Percentiles rank a stretch among this genome's conserved stretches.
These are phyloP conservation scores for Volvox africanus DNA, from an alignment of 139 green algal species.

Conservation along the genomic window DNA sequence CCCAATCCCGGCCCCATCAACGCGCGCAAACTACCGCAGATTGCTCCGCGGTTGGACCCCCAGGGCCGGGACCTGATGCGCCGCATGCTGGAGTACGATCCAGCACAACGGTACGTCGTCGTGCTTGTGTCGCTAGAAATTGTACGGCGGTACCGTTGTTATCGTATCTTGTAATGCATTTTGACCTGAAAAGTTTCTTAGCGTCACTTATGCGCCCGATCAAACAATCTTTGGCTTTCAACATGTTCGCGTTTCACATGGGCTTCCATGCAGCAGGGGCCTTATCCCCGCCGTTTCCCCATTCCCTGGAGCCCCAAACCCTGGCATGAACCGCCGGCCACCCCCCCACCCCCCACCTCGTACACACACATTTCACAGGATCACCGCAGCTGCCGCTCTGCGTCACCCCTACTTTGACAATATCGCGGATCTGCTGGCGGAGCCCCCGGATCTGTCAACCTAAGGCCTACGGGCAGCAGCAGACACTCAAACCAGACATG, in stretches of 20 bases:
- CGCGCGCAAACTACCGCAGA: background rate
- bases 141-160: background rate
- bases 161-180: background rate
- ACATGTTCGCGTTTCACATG: too few relatives aligned
- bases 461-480: too few relatives aligned
- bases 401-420: conserved; percentile 52
- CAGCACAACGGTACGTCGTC: conserved; percentile 11
- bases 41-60: conserved; percentile 18
- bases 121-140: background rate
- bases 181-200: background rate
- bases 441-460: background rate
- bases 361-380: conserved; percentile 4
- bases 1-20: too few relatives aligned
- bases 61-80: conserved; percentile 45
- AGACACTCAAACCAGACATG: too few relatives aligned
- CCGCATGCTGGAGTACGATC: conserved; percentile 48
- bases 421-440: conserved; percentile 4
- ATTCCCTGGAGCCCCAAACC: background rate
- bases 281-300: background rate
- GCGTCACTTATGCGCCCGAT: too few relatives aligned
- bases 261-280: background rate
- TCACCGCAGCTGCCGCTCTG: conserved; percentile 33
- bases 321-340: background rate
- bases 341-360: too few relatives aligned
- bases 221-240: too few relatives aligned